Evolutionary conservation across 805 yeast genomes (phyloP).

Genomic region (Maudiozyma turicensis): DNA sequence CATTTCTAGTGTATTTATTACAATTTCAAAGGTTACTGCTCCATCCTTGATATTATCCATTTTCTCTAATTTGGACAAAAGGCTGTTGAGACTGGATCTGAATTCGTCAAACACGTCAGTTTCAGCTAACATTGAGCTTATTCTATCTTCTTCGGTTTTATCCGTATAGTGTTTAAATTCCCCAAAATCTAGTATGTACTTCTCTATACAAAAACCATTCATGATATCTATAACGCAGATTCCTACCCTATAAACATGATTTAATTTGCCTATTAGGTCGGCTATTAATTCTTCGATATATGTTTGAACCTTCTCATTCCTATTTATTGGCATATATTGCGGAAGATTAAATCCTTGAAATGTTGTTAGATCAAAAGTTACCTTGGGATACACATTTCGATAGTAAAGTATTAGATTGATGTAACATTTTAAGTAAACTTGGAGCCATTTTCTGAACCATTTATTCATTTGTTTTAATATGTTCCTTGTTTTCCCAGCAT

Average conservation of each 20-base stretch:
- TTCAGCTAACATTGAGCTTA: constrained; percentile 8
- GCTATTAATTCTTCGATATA: constrained; percentile 30
- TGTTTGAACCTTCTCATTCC: constrained; percentile 38
- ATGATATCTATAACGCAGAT: constrained; percentile 17
- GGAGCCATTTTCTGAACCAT: constrained; percentile 22
- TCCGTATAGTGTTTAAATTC: constrained; percentile 19
- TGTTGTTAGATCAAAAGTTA: constrained; percentile 29
- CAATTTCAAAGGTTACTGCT: constrained; percentile 22
- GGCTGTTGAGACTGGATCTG: constrained; percentile 24
- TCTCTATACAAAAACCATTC: constrained; percentile 19
- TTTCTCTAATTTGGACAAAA: constrained; percentile 19
- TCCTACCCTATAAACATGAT: constrained; percentile 16
- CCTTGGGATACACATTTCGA: constrained; percentile 31
- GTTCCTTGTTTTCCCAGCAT: neutral
- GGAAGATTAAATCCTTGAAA: constrained; percentile 36
- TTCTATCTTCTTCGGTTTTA: constrained; percentile 7
- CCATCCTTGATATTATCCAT: constrained; percentile 18
- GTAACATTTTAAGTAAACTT: constrained; percentile 30
- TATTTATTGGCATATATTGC: constrained; percentile 31
- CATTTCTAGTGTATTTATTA: constrained; percentile 21
- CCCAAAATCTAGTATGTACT: constrained; percentile 25
- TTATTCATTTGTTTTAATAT: constrained; percentile 10
- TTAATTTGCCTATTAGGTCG: constrained; percentile 19
- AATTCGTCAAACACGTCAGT: constrained; percentile 26
- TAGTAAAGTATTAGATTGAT: constrained; percentile 30